These are phyloP conservation scores for Inga leiocalycina DNA, from an alignment of 306 rosid species.

Conservation along the genomic window DNA sequence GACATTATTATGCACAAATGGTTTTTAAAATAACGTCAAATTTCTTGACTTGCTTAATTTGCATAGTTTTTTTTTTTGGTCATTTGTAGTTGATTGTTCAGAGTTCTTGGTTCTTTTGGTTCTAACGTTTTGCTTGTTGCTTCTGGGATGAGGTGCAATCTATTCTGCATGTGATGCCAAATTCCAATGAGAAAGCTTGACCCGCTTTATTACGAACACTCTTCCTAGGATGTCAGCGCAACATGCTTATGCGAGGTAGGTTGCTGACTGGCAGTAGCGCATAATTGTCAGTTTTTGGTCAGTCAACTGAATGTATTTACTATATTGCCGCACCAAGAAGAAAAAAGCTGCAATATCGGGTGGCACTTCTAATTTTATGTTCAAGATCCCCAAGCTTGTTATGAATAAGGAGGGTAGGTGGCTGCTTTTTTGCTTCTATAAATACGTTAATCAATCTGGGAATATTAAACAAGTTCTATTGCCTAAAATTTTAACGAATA, in stretches of 20 bases:
- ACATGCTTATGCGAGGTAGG: not conserved
- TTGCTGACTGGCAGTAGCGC: not conserved
- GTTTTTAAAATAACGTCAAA: not conserved
- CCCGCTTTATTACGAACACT: not conserved
- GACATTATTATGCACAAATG: not conserved
- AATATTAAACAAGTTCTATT: not conserved
- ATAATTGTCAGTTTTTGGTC: not conserved
- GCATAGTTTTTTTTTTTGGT: too few species aligned
- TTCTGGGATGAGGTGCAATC: not conserved
- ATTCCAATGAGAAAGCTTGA: constrained; percentile 2
- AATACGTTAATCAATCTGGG: not conserved
- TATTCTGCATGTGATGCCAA: constrained; percentile 1
- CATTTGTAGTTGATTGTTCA: not conserved
- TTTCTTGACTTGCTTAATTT: not conserved
- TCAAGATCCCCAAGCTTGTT: not conserved
- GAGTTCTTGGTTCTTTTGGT: not conserved
- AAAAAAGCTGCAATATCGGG: not conserved
- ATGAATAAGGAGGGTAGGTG: not conserved
- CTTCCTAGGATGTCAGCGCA: constrained; percentile 1
- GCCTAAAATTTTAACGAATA: too few species aligned
- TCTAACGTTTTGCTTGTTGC: not conserved
- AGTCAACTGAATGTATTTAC: not conserved
- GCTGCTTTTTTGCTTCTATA: not conserved
- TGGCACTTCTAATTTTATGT: not conserved
- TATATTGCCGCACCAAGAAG: not conserved